Evolutionary conservation across 2,329 filamentous ascomycete genomes (phyloP).

Genomic region (Endocalyx cinctus): DNA sequence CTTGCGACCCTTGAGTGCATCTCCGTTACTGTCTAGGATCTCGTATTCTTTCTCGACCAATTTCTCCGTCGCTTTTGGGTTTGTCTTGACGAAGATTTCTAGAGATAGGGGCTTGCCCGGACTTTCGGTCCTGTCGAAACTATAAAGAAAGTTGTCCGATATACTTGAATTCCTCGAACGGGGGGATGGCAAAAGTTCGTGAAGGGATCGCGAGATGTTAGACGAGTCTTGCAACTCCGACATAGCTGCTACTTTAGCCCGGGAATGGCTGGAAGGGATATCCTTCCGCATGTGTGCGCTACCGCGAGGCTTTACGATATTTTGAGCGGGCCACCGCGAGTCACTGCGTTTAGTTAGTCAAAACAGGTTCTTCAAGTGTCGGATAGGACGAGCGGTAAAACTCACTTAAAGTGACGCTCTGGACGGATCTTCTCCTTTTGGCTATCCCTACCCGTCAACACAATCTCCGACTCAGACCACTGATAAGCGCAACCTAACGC

Average conservation of each 20-base stretch:
- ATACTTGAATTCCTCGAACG: constrained; percentile 15
- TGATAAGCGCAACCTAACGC: constrained; percentile 21
- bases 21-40: constrained; percentile 40
- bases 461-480: constrained; percentile 3
- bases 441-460: constrained; percentile 20
- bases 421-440: constrained; percentile 33
- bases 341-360: constrained; percentile 10
- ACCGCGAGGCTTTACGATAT: constrained; percentile 32
- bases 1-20: constrained; percentile 39
- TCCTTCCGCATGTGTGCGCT: constrained; percentile 12
- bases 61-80: constrained; percentile 37
- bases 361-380: background rate
- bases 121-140: constrained; percentile 36
- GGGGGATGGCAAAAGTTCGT: constrained; percentile 27
- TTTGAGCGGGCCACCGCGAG: constrained; percentile 20
- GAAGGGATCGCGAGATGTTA: constrained; percentile 29
- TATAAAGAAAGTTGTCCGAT: constrained; percentile 37
- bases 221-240: constrained; percentile 32
- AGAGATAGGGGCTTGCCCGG: constrained; percentile 36
- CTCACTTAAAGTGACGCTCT: constrained; percentile 29
- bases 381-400: constrained; percentile 4
- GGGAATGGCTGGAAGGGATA: constrained; percentile 24
- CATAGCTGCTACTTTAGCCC: constrained; percentile 28
- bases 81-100: constrained; percentile 31
- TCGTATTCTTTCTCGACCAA: constrained; percentile 45